Evolutionary conservation across 23 red algal species (phyloP).

Genomic region (Gracilaria domingensis): DNA sequence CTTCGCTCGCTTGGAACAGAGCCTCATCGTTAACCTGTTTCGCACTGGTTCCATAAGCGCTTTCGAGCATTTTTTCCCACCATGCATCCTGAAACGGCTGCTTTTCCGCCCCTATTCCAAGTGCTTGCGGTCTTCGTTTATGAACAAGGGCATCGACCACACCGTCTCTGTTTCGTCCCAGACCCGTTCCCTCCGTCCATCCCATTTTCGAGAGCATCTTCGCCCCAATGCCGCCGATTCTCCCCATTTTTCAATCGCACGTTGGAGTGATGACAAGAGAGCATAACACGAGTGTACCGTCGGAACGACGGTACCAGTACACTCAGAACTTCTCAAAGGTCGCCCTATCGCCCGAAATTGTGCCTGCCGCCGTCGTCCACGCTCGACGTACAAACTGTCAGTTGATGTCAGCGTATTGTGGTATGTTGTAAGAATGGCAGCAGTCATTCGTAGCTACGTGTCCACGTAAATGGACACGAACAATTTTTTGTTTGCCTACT

Average conservation of each 20-base stretch:
- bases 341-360: no score
- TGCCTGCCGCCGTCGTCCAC: no score
- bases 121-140: background rate
- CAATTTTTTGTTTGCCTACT: no score
- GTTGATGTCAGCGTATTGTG: no score
- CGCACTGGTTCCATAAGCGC: slow-evolving; percentile 45
- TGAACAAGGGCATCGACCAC: slow-evolving; percentile 42
- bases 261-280: background rate
- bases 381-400: no score
- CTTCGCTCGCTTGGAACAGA: slow-evolving; percentile 66
- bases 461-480: no score
- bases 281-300: no score
- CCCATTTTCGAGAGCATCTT: slow-evolving; percentile 69
- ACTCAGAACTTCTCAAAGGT: no score
- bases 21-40: slow-evolving; percentile 18
- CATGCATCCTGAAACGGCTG: slow-evolving; percentile 51
- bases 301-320: no score
- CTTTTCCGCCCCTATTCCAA: slow-evolving; percentile 47
- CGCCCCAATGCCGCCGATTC: slow-evolving; percentile 48
- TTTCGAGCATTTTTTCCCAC: slow-evolving; percentile 71
- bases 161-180: slow-evolving; percentile 56
- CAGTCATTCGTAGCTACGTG: no score
- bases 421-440: no score
- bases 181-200: slow-evolving; percentile 61
- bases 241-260: background rate